Base-by-base conservation (phyloP, 345 rosid species). In the Tarenaya hassleriana region DNA sequence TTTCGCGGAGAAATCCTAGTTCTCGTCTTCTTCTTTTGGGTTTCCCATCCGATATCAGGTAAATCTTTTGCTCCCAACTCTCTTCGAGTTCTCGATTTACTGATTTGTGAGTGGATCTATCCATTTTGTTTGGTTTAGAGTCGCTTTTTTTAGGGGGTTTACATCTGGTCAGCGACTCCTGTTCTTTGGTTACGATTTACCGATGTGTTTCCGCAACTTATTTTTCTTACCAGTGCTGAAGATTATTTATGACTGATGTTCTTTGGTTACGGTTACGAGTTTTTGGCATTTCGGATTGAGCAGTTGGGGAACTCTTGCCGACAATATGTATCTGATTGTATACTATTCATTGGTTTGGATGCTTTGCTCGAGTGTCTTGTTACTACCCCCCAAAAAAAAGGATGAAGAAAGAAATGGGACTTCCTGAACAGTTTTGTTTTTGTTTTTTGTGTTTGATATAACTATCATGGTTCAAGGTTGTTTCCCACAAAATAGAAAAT, bases 1-100 rank as follows among this genome's bases (percentile, higher is more conserved):
- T 45, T 8, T 27, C 17, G 31, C 56, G 43, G 32, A 51, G 16
- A n/a, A 71, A 67, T 68, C 75, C 75, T 76, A 70, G 54, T 48
- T 60, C 10, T 44, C 19, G 18, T 49, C 40, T 46, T 7, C 7
- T 14, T 52, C 34, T 20, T 16, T 43, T n/a, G 31, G 38, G 46
- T 13, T 60, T 50, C 41, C 10, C 17, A 15, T 39, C 50, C 52
- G 1, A 10, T 42, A 46, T 33, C 15, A 16, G 68, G 79, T 77
- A 61, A 40, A 62, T 46, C 37, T 20, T 17, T 54, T 56, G 11
- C 38, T 19, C 12, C 6, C 29, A 43, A 45, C 54, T 1, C 16
- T 10, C 37, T 37, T 32, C 49, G 34, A 7, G 41, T 42, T 58
- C 20, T 46, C 2, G 40, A 40, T 38, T 58, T 49, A 24, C 46